These are phyloP conservation scores for Cladophialophora immunda DNA, from an alignment of 2,329 filamentous ascomycete genomes.

Conservation along the genomic window DNA sequence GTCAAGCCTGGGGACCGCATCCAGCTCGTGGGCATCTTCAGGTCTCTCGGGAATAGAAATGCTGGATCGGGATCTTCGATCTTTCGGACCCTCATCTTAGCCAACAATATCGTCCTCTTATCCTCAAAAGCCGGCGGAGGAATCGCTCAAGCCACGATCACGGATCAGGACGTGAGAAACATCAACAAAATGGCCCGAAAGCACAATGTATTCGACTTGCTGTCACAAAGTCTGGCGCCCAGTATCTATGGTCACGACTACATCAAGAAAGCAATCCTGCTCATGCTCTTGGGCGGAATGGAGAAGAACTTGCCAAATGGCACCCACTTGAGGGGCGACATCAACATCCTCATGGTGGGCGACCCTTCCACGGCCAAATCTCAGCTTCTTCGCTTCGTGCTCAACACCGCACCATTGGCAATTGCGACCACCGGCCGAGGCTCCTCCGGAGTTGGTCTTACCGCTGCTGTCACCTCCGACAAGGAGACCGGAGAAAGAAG, in stretches of 20 bases:
- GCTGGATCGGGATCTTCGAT: constrained; percentile 88
- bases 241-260: constrained; percentile 97
- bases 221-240: constrained; percentile 92
- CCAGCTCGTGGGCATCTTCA: constrained; percentile 94
- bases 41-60: constrained; percentile 93
- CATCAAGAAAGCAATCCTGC: constrained; percentile 95
- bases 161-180: constrained; percentile 95
- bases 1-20: constrained; percentile 96
- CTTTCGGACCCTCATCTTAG: constrained; percentile 92
- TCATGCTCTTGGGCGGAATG: constrained; percentile 94
- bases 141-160: constrained; percentile 89
- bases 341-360: constrained; percentile 99
- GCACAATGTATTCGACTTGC: constrained; percentile 87
- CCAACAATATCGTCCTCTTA: constrained; percentile 92
- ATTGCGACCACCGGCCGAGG: constrained; percentile 97
- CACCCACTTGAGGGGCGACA: constrained; percentile 96
- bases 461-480: constrained; percentile 93
- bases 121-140: constrained; percentile 96
- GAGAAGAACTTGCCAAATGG: constrained; percentile 99
- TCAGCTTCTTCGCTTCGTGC: constrained; percentile 93
- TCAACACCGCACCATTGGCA: constrained; percentile 94
- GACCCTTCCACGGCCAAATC: constrained; percentile 98
- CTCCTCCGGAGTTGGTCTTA: constrained; percentile 96
- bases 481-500: constrained; percentile 97
- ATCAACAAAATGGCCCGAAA: constrained; percentile 98